phyloP scores from a whole-genome alignment of 192 early-diverging fungal species.

The Coemansia sp. region DNA sequence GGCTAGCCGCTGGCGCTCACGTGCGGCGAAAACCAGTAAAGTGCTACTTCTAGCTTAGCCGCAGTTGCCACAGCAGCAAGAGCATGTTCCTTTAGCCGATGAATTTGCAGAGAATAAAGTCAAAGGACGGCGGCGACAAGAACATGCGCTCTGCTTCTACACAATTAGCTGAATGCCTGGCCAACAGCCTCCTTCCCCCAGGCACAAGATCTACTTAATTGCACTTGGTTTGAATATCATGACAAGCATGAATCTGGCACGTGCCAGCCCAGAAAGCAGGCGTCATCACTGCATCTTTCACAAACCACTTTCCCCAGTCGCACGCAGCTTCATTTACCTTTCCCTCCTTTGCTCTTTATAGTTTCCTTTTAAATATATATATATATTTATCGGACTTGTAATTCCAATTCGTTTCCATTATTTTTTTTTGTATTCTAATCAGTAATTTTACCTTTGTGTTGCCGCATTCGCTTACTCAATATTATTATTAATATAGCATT shows the following conservation, averaged over 20 bases:
- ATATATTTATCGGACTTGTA: neutral
- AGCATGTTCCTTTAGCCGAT: no score
- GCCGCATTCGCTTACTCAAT: neutral
- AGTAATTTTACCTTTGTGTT: neutral
- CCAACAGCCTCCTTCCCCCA: neutral
- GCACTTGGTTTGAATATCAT: neutral
- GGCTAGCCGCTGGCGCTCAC: no score
- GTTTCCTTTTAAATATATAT: neutral
- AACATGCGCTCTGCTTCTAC: no score
- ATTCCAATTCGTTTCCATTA: constrained; percentile 1
- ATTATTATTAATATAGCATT: constrained; percentile 6
- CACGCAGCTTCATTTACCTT: constrained; percentile 8
- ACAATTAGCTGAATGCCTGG: neutral
- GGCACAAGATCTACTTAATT: neutral
- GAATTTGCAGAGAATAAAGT: no score
- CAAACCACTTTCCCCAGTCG: neutral
- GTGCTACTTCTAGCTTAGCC: no score
- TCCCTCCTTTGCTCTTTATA: constrained; percentile 1
- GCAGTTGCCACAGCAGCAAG: no score
- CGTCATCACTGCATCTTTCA: constrained; percentile 7
- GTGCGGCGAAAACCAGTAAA: no score
- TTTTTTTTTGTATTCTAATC: constrained; percentile 6
- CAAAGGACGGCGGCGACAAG: no score
- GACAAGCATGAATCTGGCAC: constrained; percentile 5
- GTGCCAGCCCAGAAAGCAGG: constrained; percentile 3